Evolutionary conservation across 257 asterid genomes (phyloP).

Genomic region (Solanum etuberosum): DNA sequence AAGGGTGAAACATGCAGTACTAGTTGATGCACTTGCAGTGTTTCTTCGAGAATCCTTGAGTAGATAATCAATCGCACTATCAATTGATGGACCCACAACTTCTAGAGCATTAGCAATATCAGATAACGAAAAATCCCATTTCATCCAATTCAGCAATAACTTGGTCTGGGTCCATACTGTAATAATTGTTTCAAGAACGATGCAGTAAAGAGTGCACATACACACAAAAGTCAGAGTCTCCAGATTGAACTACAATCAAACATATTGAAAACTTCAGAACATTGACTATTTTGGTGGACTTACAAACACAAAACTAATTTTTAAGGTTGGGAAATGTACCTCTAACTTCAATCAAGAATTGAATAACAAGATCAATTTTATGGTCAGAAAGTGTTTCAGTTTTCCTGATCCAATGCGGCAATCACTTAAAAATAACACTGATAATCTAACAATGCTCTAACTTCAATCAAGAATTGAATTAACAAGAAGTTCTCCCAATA

Average conservation of each 20-base stretch:
- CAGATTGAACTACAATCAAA: background rate
- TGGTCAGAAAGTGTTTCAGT: background rate
- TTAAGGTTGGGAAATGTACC: background rate
- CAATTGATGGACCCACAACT: constrained; percentile 52
- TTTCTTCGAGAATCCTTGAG: constrained; percentile 31
- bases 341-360: no score
- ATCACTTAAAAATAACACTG: background rate
- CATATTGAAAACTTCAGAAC: background rate
- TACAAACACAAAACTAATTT: background rate
- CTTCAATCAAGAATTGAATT: background rate
- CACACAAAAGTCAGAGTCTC: background rate
- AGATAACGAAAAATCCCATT: constrained; percentile 52
- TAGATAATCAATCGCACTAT: constrained; percentile 43
- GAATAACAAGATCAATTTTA: background rate
- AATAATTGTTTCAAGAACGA: background rate
- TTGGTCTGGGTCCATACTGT: constrained; percentile 23
- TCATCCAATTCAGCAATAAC: constrained; percentile 42
- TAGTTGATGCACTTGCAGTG: constrained; percentile 22
- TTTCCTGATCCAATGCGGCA: background rate
- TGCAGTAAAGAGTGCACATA: background rate
- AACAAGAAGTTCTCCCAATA: background rate
- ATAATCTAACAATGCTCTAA: background rate
- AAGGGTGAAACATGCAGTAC: constrained; percentile 3
- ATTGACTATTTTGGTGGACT: background rate
- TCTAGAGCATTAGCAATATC: constrained; percentile 44